Percentiles rank a stretch among this genome's conserved stretches.
Evolutionary conservation across 805 yeast genomes (phyloP).

Genomic region (Wickerhamiella dianesei): DNA sequence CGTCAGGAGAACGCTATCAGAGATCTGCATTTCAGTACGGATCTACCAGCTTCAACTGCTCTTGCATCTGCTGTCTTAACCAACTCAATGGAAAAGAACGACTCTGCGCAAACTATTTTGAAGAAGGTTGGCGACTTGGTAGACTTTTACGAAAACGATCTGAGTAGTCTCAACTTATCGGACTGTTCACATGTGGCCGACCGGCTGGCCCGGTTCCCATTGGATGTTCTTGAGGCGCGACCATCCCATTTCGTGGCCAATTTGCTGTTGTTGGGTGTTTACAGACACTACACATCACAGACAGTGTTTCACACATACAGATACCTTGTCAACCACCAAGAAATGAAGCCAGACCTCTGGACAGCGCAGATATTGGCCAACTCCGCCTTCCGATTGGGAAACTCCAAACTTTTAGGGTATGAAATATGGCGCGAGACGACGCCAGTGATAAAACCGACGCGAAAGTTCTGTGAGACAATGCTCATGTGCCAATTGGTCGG

Average conservation of each 20-base stretch:
- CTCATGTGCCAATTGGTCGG: constrained; percentile 20
- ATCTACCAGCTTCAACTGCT: constrained; percentile 5
- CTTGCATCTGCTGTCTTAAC: constrained; percentile 8
- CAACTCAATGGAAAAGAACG: constrained; percentile 1
- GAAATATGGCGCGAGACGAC: constrained; percentile 18
- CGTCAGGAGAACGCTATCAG: constrained; percentile 2
- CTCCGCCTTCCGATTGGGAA: constrained; percentile 21
- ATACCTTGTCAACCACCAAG: background rate
- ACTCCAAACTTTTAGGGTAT: constrained; percentile 20
- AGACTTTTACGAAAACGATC: background rate
- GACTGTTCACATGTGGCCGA: constrained; percentile 6
- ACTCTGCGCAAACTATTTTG: background rate
- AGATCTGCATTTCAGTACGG: background rate
- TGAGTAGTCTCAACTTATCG: background rate
- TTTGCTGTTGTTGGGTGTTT: constrained; percentile 9
- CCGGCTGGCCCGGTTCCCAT: constrained; percentile 5
- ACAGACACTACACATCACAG: constrained; percentile 11
- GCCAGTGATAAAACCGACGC: background rate
- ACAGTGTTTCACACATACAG: constrained; percentile 15
- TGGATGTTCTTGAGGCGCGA: background rate
- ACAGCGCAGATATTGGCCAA: constrained; percentile 18
- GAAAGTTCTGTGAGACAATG: constrained; percentile 19
- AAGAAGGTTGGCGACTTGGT: background rate
- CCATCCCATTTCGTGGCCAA: constrained; percentile 4
- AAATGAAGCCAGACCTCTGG: constrained; percentile 8